Evolutionary conservation across 164 flowering plant genomes (phyloP).

Genomic region (Nelumbo lutea): DNA sequence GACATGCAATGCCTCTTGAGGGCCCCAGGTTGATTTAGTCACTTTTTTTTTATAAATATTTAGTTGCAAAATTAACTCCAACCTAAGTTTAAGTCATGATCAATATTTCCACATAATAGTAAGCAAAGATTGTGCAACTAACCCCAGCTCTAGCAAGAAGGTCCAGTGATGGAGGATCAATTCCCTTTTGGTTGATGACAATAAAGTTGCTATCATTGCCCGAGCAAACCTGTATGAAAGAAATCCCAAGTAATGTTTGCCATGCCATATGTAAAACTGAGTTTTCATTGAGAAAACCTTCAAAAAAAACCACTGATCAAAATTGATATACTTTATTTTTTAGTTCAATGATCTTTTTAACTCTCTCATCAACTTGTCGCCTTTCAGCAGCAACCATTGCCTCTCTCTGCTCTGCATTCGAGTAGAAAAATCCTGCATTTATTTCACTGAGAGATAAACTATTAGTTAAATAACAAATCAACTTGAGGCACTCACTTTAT

Average conservation of each 20-base stretch:
- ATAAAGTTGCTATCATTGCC: conserved; percentile 76
- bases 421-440: conserved; percentile 99
- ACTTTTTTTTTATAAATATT: no score
- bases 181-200: conserved; percentile 94
- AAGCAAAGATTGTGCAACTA: conserved; percentile 20
- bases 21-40: no score
- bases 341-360: conserved; percentile 77
- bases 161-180: conserved; percentile 95
- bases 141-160: conserved; percentile 97
- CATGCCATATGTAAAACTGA: not conserved
- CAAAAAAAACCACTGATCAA: not conserved
- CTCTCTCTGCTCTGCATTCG: conserved; percentile 96
- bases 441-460: conserved; percentile 60
- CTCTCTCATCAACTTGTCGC: conserved; percentile 92
- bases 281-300: not conserved
- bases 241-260: not conserved
- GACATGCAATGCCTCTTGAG: no score
- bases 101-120: not conserved
- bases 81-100: not conserved
- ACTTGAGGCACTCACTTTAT: not conserved
- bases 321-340: conserved; percentile 59
- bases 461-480: conserved; percentile 11
- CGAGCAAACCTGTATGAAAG: conserved; percentile 67
- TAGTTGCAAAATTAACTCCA: no score
- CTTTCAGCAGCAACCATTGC: conserved; percentile 98